Conservation (phyloP, 2,329 filamentous ascomycete genomes). For the Hyphodiscus sp. region DNA sequence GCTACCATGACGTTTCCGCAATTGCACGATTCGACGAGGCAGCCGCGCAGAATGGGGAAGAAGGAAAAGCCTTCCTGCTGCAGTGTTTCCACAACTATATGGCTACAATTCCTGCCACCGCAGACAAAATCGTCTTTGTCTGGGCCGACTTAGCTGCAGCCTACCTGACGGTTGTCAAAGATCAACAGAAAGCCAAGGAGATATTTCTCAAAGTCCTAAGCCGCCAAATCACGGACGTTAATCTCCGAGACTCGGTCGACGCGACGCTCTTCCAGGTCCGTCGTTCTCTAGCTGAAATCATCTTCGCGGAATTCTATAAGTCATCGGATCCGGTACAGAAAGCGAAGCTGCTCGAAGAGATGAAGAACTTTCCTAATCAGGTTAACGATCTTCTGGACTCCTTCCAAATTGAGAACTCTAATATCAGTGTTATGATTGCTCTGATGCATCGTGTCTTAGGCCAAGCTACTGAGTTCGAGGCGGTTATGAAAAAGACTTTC, state of each 20-base stretch:
- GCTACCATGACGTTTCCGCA: background rate
- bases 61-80: background rate
- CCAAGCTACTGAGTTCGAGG: slow-evolving; percentile 13
- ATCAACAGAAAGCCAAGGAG: background rate
- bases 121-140: background rate
- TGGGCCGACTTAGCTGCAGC: background rate
- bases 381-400: background rate
- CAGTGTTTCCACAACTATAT: background rate
- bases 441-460: slow-evolving; percentile 16
- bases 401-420: slow-evolving; percentile 5
- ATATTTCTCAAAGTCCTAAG: background rate
- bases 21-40: background rate
- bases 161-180: background rate
- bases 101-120: background rate
- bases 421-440: slow-evolving; percentile 11
- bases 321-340: slow-evolving; percentile 1
- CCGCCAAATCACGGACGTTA: background rate
- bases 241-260: background rate
- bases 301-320: slow-evolving; percentile 4
- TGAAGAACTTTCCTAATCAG: slow-evolving; percentile 4
- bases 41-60: background rate
- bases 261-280: background rate
- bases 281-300: slow-evolving; percentile 3
- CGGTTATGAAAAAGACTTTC: slow-evolving; percentile 13
- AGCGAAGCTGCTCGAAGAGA: slow-evolving; percentile 3